Base-by-base conservation (phyloP, 1,139 yeast species). In the Taiozyma sp. region DNA sequence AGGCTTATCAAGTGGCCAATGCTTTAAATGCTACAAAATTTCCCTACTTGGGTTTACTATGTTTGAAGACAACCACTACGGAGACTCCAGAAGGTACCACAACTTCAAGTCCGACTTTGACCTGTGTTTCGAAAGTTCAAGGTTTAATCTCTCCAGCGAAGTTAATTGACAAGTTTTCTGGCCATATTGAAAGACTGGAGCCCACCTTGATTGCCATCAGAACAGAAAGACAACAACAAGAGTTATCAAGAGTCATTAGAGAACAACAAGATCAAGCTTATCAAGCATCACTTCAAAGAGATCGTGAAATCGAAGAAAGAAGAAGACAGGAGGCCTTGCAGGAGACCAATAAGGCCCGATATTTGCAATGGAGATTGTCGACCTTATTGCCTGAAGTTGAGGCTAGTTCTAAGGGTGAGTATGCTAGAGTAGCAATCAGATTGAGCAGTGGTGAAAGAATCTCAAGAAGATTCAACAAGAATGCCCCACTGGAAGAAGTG, bases 1-100 rank as follows among this genome's bases (percentile, higher is more conserved):
- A 93, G 67, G 89, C 95, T 1, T 85, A 82, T 63, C 96, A 90
- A 62, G 83, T 90, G 16, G 89, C 96, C 0, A 84, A 86, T 63
- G 81, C 87, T 46, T 76, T 92, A 54, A 80, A 81, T 54, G 87
- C 86, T 44, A 80, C 92, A 23, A 79, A 81, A 56, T 85, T 86
- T 62, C 99, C 99, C 12, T 87, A 88, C 64, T 68, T 89, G 43
- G 96, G 95, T 0, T 66, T 86, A 10, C 61, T 86, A 50, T 84
- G 81, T 60, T 74, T 79, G 67, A 90, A 80, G 56, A 76, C 72
- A 45, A 71, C 70, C 14, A 75, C 79, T 24, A 78, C 74, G 19
- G 82, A 84, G 70, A 79, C 88, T 1, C 79, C 86, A 0, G 76
- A 78, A 38, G 89, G 87, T 0, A 77, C 83, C 0, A 72, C 73